These are phyloP conservation scores for Datura wrightii DNA, from an alignment of 257 asterid genomes.

Conservation along the genomic window DNA sequence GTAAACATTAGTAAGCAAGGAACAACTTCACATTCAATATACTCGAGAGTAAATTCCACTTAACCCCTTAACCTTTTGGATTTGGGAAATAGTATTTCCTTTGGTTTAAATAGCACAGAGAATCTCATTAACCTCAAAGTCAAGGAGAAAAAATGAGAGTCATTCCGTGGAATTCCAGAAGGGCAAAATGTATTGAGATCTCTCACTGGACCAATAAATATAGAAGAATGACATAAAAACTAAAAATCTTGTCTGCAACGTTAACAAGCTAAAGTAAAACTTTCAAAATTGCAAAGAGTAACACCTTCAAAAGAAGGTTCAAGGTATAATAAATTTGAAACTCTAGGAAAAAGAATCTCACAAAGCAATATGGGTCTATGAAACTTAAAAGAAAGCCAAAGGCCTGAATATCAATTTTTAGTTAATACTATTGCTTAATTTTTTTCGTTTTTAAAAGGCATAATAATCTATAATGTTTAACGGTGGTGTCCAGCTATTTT, in stretches of 20 bases:
- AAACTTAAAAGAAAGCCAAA: neutral
- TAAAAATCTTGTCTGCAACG: no score
- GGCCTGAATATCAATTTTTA: neutral
- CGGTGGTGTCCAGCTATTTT: neutral
- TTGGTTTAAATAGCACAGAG: neutral
- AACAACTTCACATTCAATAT: no score
- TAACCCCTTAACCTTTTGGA: neutral
- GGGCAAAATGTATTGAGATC: neutral
- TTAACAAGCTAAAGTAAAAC: no score
- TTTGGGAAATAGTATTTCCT: neutral
- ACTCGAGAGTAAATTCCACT: neutral
- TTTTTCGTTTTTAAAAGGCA: neutral
- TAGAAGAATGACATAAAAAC: no score
- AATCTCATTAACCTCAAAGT: neutral
- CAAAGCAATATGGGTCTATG: neutral
- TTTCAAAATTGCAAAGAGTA: no score
- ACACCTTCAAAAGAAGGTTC: slow-evolving; percentile 15
- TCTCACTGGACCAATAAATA: neutral
- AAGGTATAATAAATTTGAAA: neutral
- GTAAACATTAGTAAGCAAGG: neutral
- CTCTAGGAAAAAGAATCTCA: neutral
- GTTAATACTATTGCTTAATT: neutral
- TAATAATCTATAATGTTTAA: neutral
- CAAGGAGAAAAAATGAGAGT: neutral
- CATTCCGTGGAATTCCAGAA: slow-evolving; percentile 5